phyloP scores from a whole-genome alignment of 108 stramenopile genomes.

The Licmophora abbreviata region DNA sequence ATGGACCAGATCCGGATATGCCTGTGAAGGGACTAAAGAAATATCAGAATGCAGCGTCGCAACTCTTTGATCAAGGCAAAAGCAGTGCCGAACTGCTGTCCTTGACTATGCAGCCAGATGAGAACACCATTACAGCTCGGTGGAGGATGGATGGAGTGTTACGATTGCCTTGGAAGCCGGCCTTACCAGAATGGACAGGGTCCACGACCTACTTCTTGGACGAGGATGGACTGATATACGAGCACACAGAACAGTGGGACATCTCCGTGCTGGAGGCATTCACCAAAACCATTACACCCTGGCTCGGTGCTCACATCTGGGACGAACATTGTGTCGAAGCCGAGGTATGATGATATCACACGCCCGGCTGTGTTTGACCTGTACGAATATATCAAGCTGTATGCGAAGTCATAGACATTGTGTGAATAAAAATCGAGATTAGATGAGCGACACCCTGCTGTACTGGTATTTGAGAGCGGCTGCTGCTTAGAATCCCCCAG shows the following conservation, averaged over 20 bases:
- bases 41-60: slow-evolving; percentile 65
- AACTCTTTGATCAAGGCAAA: slow-evolving; percentile 49
- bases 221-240: slow-evolving; percentile 33
- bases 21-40: slow-evolving; percentile 75
- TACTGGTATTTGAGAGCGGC: no score
- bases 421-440: no score
- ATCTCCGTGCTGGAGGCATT: slow-evolving; percentile 70
- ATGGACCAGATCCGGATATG: slow-evolving; percentile 87
- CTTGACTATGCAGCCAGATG: not conserved
- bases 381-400: no score
- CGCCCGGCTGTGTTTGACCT: no score
- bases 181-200: slow-evolving; percentile 50
- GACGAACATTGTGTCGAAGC: not conserved
- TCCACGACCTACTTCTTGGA: slow-evolving; percentile 61
- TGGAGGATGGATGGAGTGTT: slow-evolving; percentile 63
- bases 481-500: slow-evolving; percentile 5
- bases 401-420: no score
- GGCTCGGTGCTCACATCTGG: not conserved
- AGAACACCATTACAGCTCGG: slow-evolving; percentile 20
- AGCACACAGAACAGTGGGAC: slow-evolving; percentile 72
- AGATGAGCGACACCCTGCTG: no score
- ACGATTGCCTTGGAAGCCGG: slow-evolving; percentile 70
- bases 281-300: not conserved
- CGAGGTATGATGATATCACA: no score
- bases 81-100: slow-evolving; percentile 48